phyloP scores from a whole-genome alignment of 441 rosid species.

The Biscutella auriculata region DNA sequence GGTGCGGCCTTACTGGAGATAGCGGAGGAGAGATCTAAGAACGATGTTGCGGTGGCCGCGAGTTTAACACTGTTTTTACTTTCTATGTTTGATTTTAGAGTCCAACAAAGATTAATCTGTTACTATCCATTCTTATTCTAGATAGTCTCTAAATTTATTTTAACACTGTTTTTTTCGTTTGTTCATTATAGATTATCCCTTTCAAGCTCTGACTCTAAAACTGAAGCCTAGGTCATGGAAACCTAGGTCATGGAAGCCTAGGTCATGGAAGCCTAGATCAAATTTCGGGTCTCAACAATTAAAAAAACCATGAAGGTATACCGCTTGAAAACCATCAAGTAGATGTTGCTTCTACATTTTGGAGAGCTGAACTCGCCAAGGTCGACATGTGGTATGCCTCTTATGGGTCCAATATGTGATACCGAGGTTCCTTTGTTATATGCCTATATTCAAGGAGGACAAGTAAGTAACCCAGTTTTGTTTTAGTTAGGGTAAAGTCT shows the following conservation, averaged over 20 bases:
- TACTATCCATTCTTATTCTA: too few species aligned
- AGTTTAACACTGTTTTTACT: too few species aligned
- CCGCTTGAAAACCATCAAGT: slow-evolving; percentile 26
- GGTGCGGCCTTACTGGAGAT: too few species aligned
- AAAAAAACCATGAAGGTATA: slow-evolving; percentile 21
- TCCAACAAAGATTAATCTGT: too few species aligned
- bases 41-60: too few species aligned
- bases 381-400: slow-evolving; percentile 75
- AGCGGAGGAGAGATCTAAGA: too few species aligned
- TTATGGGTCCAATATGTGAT: slow-evolving; percentile 84
- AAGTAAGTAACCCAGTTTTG: slow-evolving; percentile 31
- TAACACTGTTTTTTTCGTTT: slow-evolving; percentile 18
- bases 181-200: slow-evolving; percentile 33
- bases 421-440: slow-evolving; percentile 70
- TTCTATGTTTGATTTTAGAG: too few species aligned
- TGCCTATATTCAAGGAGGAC: slow-evolving; percentile 84
- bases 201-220: slow-evolving; percentile 56
- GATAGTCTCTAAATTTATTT: neutral
- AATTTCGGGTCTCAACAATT: slow-evolving; percentile 46
- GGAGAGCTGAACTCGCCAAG: slow-evolving; percentile 69
- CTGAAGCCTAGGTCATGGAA: slow-evolving; percentile 39
- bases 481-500: neutral
- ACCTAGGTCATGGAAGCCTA: too few species aligned
- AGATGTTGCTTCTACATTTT: slow-evolving; percentile 22
- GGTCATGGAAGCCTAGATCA: slow-evolving; percentile 41